A percentile compares a stretch with the other conserved stretches of the same genome.
phyloP scores from a whole-genome alignment of 2,329 filamentous ascomycete genomes.

The Sporothrix curviconia region DNA sequence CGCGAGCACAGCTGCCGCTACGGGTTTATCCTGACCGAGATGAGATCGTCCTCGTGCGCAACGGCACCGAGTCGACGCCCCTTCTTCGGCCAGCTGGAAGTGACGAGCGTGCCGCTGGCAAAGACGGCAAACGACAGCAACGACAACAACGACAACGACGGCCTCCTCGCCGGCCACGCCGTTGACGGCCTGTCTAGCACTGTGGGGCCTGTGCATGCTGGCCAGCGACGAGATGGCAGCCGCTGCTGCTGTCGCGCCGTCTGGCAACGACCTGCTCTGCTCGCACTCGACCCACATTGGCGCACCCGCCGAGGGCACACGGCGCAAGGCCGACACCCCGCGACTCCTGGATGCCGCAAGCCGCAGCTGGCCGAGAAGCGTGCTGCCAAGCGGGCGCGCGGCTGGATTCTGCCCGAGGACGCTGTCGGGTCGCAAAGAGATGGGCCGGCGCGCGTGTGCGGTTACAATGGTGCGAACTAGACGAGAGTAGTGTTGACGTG shows the following conservation, averaged over 20 bases:
- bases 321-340: constrained; percentile 63
- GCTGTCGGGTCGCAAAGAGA: constrained; percentile 64
- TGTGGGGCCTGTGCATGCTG: constrained; percentile 64
- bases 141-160: constrained; percentile 25
- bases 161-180: constrained; percentile 32
- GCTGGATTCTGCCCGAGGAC: constrained; percentile 73
- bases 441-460: constrained; percentile 59
- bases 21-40: constrained; percentile 94
- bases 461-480: constrained; percentile 35
- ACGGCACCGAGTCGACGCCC: constrained; percentile 63
- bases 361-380: constrained; percentile 68
- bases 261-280: constrained; percentile 33
- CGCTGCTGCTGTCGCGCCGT: constrained; percentile 29
- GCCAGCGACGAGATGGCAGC: constrained; percentile 27
- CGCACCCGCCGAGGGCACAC: constrained; percentile 64
- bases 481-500: too few relatives aligned
- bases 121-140: constrained; percentile 24
- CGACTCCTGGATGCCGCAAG: constrained; percentile 69
- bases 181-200: constrained; percentile 64
- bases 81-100: constrained; percentile 86
- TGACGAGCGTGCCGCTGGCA: constrained; percentile 56
- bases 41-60: constrained; percentile 88
- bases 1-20: constrained; percentile 89
- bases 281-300: constrained; percentile 60
- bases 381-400: constrained; percentile 64